Base-by-base conservation (phyloP, 2,329 filamentous ascomycete species). In the Hymenoscyphus fraxineus region DNA sequence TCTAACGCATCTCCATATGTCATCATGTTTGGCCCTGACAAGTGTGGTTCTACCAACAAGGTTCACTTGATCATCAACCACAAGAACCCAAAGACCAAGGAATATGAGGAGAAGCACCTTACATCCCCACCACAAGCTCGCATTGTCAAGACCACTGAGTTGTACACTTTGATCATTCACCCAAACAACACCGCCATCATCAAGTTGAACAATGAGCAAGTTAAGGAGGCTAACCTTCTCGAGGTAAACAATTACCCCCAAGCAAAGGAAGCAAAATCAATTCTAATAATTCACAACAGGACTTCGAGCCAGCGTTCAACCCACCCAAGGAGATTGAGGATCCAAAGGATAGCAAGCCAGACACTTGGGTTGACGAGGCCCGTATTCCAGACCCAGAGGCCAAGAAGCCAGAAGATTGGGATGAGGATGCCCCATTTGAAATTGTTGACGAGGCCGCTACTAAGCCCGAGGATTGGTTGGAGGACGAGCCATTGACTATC, bases 61-160 rank as follows among this genome's bases (percentile, higher is more conserved):
- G 91, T 96, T 61, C 85, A 88, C 80, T 97, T 99, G 83, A 99
- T 99, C 80, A 96, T 99, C 88, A 95, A 96, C 82, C 95, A 99
- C 90, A 99, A 98, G 91, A 99, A 98, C 88, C 95, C 95, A 77
- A 97, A 97, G 91, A 97, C 93, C 58, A 94, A 94, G 83, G 92
- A 97, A 81, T 99, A 99, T 76, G 94, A 99, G 86, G 95, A 99
- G 91, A 99, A 99, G 89, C 95, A 99, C 82, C 86, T 99, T 69
- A 88, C 86, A 77, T 85, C 85, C 74, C 89, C 94, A 70, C 93
- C 95, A 67, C 85, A 89, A 65, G 93, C 93, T 77, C 90, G 89
- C 78, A 95, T 96, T 75, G 85, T 88, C 82, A 98, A 97, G 88
- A 89, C 92, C 69, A 91, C 91, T 68, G 90, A 94, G 79, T 89